A percentile compares a stretch with the other conserved stretches of the same genome.
These are phyloP conservation scores for Paraleonurus japonicus DNA, from an alignment of 257 asterid species.

Conservation along the genomic window DNA sequence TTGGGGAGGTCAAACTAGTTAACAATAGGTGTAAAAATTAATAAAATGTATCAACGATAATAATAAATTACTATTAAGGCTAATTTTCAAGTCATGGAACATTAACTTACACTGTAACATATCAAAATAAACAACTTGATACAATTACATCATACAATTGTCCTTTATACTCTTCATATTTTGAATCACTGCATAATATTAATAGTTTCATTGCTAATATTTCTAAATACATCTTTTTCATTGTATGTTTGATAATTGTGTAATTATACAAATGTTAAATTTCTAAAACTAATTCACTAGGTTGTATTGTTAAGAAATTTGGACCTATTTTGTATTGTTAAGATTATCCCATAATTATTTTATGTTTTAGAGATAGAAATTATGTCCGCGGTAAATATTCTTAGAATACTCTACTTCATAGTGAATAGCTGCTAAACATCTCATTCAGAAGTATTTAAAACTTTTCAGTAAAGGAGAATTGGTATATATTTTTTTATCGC, in stretches of 20 bases:
- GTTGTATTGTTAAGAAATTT: neutral
- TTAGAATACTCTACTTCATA: neutral
- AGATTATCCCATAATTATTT: neutral
- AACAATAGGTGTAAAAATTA: neutral
- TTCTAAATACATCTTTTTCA: too few species aligned
- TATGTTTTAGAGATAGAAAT: neutral
- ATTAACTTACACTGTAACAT: neutral
- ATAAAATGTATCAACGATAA: neutral
- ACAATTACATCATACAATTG: neutral
- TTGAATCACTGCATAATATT: neutral
- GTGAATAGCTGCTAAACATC: conserved; percentile 1
- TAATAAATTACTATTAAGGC: neutral
- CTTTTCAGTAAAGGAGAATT: neutral
- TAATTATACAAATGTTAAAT: neutral
- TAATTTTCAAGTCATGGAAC: neutral
- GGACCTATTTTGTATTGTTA: neutral
- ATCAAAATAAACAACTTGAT: neutral
- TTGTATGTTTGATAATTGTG: neutral
- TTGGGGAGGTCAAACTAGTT: neutral
- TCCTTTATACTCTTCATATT: neutral
- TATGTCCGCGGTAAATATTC: neutral
- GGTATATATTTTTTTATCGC: neutral
- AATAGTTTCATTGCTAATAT: neutral
- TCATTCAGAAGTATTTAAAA: conserved; percentile 2
- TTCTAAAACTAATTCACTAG: neutral